Conservation (phyloP, 2,329 filamentous ascomycete genomes). For the Hypocrella siamensis region DNA sequence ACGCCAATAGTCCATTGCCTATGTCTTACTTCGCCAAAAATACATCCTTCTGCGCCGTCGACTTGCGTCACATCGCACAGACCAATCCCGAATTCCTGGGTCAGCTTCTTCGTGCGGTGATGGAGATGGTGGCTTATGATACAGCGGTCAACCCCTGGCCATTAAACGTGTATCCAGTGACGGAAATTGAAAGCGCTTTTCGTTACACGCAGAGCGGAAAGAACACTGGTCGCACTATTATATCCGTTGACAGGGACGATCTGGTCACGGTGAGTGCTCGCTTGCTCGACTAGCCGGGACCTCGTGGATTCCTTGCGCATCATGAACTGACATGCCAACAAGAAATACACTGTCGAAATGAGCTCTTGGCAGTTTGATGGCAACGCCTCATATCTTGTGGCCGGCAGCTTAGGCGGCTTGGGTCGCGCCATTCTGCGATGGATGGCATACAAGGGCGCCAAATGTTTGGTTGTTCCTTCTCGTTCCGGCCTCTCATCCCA, state of each 20-base stretch:
- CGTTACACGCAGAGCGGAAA: background rate
- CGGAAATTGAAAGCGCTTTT: background rate
- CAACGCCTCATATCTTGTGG: background rate
- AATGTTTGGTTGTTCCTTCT: background rate
- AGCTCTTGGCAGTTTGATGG: background rate
- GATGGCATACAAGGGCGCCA: background rate
- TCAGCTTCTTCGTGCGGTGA: background rate
- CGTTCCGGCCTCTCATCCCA: background rate
- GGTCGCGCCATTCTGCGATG: background rate
- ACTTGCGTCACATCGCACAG: slow-evolving; percentile 1
- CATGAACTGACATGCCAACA: background rate
- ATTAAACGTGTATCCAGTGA: background rate
- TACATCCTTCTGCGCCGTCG: slow-evolving; percentile 1
- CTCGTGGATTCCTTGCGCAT: no score
- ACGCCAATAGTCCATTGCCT: slow-evolving; percentile 14
- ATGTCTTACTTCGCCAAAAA: slow-evolving; percentile 6
- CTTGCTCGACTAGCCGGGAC: no score
- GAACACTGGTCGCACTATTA: background rate
- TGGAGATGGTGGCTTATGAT: background rate
- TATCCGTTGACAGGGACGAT: no score
- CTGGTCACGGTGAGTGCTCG: no score
- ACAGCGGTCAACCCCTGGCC: background rate
- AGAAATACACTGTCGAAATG: background rate
- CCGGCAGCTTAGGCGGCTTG: background rate
- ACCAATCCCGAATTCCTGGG: no score